phyloP scores from a whole-genome alignment of 192 early-diverging fungal genomes.

The Coemansia brasiliensis region DNA sequence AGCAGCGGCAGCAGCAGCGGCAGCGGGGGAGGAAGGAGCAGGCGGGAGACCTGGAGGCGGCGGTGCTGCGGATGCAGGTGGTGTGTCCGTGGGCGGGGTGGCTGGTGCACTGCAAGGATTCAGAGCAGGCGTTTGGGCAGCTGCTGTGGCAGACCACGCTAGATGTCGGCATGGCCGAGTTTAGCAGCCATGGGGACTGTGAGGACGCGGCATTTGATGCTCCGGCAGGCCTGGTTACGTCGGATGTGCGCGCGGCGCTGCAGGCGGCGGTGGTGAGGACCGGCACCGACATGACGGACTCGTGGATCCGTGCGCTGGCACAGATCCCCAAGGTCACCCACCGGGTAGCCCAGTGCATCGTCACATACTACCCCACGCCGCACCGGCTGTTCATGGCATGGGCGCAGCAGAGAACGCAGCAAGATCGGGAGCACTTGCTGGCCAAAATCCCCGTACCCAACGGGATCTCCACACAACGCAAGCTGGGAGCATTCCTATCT shows the following conservation, averaged over 20 bases:
- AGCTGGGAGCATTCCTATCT: slow-evolving; percentile 33
- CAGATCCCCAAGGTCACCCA: slow-evolving; percentile 44
- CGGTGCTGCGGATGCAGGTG: slow-evolving; percentile 29
- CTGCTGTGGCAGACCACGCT: slow-evolving; percentile 33
- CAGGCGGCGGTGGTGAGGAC: slow-evolving; percentile 21
- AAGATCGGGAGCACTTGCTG: slow-evolving; percentile 23
- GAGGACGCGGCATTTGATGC: neutral
- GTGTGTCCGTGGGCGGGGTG: slow-evolving; percentile 30
- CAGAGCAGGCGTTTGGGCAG: slow-evolving; percentile 17
- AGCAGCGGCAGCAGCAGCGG: too few relatives aligned
- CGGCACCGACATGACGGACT: slow-evolving; percentile 29
- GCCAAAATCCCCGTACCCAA: slow-evolving; percentile 18
- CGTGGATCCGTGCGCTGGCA: slow-evolving; percentile 37
- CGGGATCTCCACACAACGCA: slow-evolving; percentile 16
- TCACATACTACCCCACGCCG: slow-evolving; percentile 31
- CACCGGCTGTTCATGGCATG: slow-evolving; percentile 30
- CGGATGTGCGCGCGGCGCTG: slow-evolving; percentile 14
- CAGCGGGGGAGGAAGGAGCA: neutral
- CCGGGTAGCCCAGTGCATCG: slow-evolving; percentile 36
- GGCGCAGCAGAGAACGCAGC: neutral
- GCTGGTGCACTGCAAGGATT: slow-evolving; percentile 34
- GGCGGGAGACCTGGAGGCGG: slow-evolving; percentile 22
- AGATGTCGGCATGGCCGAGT: slow-evolving; percentile 29
- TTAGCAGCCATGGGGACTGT: neutral
- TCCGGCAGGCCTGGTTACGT: slow-evolving; percentile 9